phyloP scores from a whole-genome alignment of 1,139 yeast species.

The Yamadazyma songkhlaensis region DNA sequence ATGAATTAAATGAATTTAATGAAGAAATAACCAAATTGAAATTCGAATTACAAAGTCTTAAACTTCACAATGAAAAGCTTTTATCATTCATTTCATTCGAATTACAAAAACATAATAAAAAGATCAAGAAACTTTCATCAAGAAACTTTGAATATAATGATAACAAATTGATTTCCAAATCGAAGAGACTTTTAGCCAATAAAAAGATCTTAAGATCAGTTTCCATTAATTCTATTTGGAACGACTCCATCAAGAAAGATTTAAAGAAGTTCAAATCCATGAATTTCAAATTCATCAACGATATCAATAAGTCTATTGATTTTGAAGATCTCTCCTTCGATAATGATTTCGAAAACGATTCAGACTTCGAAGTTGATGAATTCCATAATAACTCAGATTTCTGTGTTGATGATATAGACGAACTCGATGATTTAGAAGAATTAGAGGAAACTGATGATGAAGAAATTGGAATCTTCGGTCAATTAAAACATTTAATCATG shows the following conservation, averaged over 20 bases:
- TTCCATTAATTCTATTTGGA: conserved; percentile 40
- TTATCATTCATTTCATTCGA: conserved; percentile 58
- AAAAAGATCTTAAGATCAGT: conserved; percentile 46
- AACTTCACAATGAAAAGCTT: conserved; percentile 54
- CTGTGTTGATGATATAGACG: conserved; percentile 3
- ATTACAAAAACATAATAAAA: conserved; percentile 48
- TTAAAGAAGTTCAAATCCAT: conserved; percentile 38
- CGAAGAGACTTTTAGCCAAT: conserved; percentile 41
- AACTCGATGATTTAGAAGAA: conserved; percentile 7
- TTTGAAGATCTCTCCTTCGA: conserved; percentile 5
- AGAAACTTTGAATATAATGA: conserved; percentile 49
- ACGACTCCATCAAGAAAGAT: conserved; percentile 24
- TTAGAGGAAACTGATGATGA: conserved; percentile 11
- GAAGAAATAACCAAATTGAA: conserved; percentile 50
- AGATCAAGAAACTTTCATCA: conserved; percentile 39
- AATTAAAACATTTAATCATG: conserved; percentile 35
- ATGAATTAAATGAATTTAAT: conserved; percentile 6
- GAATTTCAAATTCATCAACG: conserved; percentile 21
- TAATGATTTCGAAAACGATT: neutral
- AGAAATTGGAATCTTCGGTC: conserved; percentile 31
- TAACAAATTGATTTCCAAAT: conserved; percentile 48
- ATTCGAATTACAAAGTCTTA: conserved; percentile 53
- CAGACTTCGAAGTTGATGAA: neutral
- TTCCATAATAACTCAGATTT: conserved; percentile 2
- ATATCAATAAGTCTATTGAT: conserved; percentile 12